Evolutionary conservation across 2,329 filamentous ascomycete genomes (phyloP).

Genomic region (Calonectria leucothoes): DNA sequence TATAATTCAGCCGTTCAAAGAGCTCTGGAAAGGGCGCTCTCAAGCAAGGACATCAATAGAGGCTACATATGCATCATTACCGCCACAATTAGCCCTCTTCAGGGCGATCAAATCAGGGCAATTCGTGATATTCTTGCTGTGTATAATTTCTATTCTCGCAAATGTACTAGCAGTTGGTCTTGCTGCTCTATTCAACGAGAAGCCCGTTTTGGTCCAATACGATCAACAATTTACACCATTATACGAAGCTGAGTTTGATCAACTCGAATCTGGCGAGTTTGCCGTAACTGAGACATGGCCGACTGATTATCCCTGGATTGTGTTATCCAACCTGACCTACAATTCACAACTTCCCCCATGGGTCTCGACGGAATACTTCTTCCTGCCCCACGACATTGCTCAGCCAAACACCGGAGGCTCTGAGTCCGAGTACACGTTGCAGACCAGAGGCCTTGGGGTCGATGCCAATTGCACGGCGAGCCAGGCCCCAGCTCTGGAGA

Average conservation of each 20-base stretch:
- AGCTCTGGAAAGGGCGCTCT: constrained; percentile 54
- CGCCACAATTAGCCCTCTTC: constrained; percentile 63
- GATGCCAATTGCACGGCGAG: too few species aligned
- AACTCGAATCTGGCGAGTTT: not conserved
- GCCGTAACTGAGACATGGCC: not conserved
- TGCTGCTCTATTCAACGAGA: constrained; percentile 61
- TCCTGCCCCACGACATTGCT: too few species aligned
- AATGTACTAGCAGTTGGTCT: constrained; percentile 66
- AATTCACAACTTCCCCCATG: too few species aligned
- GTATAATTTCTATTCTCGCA: constrained; percentile 58
- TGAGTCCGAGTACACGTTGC: too few species aligned
- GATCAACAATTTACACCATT: not conserved
- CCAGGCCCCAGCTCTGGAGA: not conserved
- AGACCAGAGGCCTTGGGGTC: too few species aligned
- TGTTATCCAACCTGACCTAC: too few species aligned
- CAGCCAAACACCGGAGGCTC: too few species aligned
- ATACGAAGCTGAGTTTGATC: not conserved
- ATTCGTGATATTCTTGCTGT: constrained; percentile 58
- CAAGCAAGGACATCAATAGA: constrained; percentile 51
- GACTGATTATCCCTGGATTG: too few species aligned
- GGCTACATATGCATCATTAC: constrained; percentile 63
- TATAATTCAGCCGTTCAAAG: constrained; percentile 64
- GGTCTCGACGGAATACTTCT: too few species aligned
- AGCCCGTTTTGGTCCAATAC: not conserved
- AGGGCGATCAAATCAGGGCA: constrained; percentile 59